Evolutionary conservation across 164 flowering plant genomes (phyloP), one percentile per base, ranked within the genome.

Genomic region (Magnolia changhungtana): DNA sequence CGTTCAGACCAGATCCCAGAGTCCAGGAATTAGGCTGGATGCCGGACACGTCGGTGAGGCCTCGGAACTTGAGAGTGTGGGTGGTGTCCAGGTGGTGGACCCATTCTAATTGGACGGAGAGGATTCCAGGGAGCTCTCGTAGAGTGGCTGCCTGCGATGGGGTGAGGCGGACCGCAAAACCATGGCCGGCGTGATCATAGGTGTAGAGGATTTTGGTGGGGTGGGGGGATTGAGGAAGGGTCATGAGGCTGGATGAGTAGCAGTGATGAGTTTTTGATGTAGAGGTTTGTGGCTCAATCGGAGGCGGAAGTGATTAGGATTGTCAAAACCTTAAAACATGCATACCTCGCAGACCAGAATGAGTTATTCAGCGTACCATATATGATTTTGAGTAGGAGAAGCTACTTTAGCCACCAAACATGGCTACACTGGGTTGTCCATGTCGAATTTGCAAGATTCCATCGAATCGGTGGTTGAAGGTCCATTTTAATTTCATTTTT

Each of bases 1-100:
- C 80, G 82, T 50, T 90, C 94, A 7, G 98, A 96, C 96, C 95
- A 93, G 31, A 93, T 88, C 0, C 98, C 98, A 50, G 96, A 91
- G 66, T 95, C 97, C 8, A 95, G 84, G 21, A 80, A 73, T 86
- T 83, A 0, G 87, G 87, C 99, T 97, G 93, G 23, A 92, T 83
- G 49, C 97, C 97, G 7, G 72, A 81, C 7, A 55, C 18, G 8
- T 87, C 84, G 45, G 85, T 72, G 16, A 96, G 86, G 73, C 90
- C 89, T 0, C 94, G 82, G 81, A 95, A 93, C 50, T 66, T 66
- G 9, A 94, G 95, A 0, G 99, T 88, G 55, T 76, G 93, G 8
- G 99, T 93, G 72, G 97, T 93, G 86, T 87, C 96, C 55, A 89
- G 61, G 51, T 83, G 83, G 27, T 85, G 90, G 50, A 75, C 64